Base-by-base conservation (phyloP, 2,329 filamentous ascomycete genomes). In the Aspergillus flavus region DNA sequence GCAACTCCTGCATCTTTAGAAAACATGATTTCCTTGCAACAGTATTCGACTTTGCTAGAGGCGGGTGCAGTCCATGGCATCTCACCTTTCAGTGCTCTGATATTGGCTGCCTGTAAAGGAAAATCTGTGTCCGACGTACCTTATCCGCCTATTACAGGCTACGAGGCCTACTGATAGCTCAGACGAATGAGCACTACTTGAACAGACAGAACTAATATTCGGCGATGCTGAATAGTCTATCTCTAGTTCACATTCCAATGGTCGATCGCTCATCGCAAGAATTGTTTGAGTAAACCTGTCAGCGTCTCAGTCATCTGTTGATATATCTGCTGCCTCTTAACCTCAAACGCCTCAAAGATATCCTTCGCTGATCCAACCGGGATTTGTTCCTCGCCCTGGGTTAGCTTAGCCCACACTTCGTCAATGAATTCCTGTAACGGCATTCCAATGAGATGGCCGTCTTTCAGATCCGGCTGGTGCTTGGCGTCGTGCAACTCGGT, bases 401-500 rank as follows among this genome's bases (percentile, higher is more conserved):
- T 71, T 61, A 87, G 64, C 32, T 78, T 80, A 6, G 69, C 69
- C 75, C 82, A 86, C 2, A 84, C 79, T 62, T 84, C 80, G 21
- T 84, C 76, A 0, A 78, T 81, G 64, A 86, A 87, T 34, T 85
- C 79, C 21, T 80, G 73, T 57, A 87, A 66, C 4, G 84, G 84
- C 81, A 87, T 86, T 1, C 84, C 84, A 26, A 86, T 79, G n/a
- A 75, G 64, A 19, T 79, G 68, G 1, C 83, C 84, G 60, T 82
- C 77, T 69, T 83, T 80, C 68, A 84, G 76, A 66, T 86, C 82
- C 0, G 83, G 84, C 73, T 85, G 84, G 62, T 86, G 81, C 71
- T 84, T 84, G 32, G 77, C 77, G 63, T 86, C 84, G 63, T 86
- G 84, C 30, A 87, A 72, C 69, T 87, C 85, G 0, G 84, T 87